Base-by-base conservation (phyloP, 78 protist species). In the Dictyostelium capitatum region DNA sequence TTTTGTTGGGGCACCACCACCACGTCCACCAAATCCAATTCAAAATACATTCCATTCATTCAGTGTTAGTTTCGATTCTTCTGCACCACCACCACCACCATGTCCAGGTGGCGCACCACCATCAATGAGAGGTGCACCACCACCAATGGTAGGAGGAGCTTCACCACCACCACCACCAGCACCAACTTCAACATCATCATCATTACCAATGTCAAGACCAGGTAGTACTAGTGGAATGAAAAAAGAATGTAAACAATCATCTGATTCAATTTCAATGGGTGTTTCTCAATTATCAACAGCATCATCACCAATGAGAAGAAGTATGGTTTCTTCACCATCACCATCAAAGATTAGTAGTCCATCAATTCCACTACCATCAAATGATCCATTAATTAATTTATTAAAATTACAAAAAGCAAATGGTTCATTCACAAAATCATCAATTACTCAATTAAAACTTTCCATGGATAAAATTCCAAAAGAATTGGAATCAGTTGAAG, bases 381-480 rank as follows among this genome's bases (percentile, higher is more conserved):
- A 9, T 77, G 74, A 87, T 37, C 30, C 20, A 30, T 59, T 87
- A 70, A 47, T 77, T 19, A 20, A 59, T 65, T 20, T 87, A 43
- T 47, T 87, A 8, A 37, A 65, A 28, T 17, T 70, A 41, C 93
- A 87, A 77, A 87, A 77, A 37, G 83, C 93, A 1, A 74, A 64
- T 64, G 93, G 93, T 14, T 54, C 83, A 43, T 85, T 73, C 74
- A 9, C 25, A 30, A 73, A 28, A 41, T 28, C 41, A 10, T 78
- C 51, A 12, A 41, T 62, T 17, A 46, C 32, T 10, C 51, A 30
- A 74, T 47, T 51, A 10, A 17, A 12, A 9, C 4, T 54, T 0
- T 4, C 11, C 53, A 11, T 51, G 6, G 56, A 41, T 10, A 65
- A 65, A 65, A n/a, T 19, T 1, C 79, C 74, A 7, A 23, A 53